A percentile compares a stretch with the other conserved stretches of the same genome.
Evolutionary conservation across 306 rosid genomes (phyloP).

Genomic region (Corylus avellana): DNA sequence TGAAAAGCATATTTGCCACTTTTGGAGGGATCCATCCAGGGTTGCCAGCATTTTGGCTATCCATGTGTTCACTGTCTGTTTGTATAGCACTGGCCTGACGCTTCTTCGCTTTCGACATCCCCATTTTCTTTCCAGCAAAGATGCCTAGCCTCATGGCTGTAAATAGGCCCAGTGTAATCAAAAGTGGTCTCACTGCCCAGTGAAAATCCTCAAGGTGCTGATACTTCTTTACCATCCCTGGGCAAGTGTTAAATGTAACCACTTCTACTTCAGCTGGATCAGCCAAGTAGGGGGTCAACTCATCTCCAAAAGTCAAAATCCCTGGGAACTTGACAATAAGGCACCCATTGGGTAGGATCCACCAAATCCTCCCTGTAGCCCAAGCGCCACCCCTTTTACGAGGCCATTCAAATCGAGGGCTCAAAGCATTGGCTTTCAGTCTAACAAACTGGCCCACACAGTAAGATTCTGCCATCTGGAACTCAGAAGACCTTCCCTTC

Average conservation of each 20-base stretch:
- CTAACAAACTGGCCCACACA: conserved; percentile 77
- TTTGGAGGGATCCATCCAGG: conserved; percentile 70
- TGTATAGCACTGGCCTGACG: conserved; percentile 38
- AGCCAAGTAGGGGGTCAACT: conserved; percentile 53
- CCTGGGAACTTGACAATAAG: conserved; percentile 84
- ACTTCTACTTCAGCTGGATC: conserved; percentile 90
- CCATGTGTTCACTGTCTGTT: conserved; percentile 42
- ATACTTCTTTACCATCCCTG: conserved; percentile 70
- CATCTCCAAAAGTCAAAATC: conserved; percentile 56
- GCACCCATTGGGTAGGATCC: conserved; percentile 87
- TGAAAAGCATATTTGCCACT: conserved; percentile 63
- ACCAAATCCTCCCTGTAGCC: conserved; percentile 74
- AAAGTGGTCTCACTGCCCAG: conserved; percentile 81
- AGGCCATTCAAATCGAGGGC: conserved; percentile 86
- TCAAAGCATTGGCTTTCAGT: conserved; percentile 54
- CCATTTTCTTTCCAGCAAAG: conserved; percentile 54
- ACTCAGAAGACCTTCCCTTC: conserved; percentile 66
- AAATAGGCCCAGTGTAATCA: conserved; percentile 67
- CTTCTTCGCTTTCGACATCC: conserved; percentile 46
- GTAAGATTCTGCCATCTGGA: conserved; percentile 76
- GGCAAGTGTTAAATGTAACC: conserved; percentile 59
- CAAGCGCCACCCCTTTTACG: conserved; percentile 52
- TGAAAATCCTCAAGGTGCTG: conserved; percentile 92
- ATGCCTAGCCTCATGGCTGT: conserved; percentile 73
- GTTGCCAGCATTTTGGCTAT: conserved; percentile 47